Percentiles rank a stretch among this genome's conserved stretches.
Conservation (phyloP, 2,329 filamentous ascomycete genomes). For the Tolypocladium ovalisporum region DNA sequence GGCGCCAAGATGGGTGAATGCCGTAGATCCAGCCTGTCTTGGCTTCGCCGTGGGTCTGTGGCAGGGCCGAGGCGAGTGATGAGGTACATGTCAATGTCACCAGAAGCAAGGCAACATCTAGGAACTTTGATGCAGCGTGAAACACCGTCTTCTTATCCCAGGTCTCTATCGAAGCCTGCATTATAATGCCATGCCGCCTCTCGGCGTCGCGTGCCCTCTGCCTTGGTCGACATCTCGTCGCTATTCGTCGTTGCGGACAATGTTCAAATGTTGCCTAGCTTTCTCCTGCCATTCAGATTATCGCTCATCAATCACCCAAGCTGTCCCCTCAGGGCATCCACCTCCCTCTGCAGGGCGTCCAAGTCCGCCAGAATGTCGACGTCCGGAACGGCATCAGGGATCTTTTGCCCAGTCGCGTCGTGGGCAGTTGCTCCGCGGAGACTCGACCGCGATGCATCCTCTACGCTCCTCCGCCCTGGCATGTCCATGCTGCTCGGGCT, state of each 20-base stretch:
- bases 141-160: not conserved
- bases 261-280: not conserved
- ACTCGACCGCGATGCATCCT: slow-evolving; percentile 11
- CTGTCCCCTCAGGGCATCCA: slow-evolving; percentile 49
- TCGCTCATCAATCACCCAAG: slow-evolving; percentile 10
- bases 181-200: not conserved
- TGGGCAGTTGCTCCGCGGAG: slow-evolving; percentile 8
- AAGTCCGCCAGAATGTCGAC: slow-evolving; percentile 62
- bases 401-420: slow-evolving; percentile 1
- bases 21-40: not conserved
- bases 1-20: not conserved
- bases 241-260: not conserved
- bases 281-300: slow-evolving; percentile 19
- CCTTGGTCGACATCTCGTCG: not conserved
- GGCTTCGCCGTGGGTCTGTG: not conserved
- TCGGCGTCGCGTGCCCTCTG: not conserved
- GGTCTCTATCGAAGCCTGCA: not conserved
- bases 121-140: not conserved
- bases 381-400: slow-evolving; percentile 20
- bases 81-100: not conserved
- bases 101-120: not conserved
- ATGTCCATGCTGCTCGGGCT: slow-evolving; percentile 33
- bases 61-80: not conserved
- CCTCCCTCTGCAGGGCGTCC: slow-evolving; percentile 60
- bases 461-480: slow-evolving; percentile 20